Conservation (phyloP, 352 stramenopile species). For the Phytophthora quininea region DNA sequence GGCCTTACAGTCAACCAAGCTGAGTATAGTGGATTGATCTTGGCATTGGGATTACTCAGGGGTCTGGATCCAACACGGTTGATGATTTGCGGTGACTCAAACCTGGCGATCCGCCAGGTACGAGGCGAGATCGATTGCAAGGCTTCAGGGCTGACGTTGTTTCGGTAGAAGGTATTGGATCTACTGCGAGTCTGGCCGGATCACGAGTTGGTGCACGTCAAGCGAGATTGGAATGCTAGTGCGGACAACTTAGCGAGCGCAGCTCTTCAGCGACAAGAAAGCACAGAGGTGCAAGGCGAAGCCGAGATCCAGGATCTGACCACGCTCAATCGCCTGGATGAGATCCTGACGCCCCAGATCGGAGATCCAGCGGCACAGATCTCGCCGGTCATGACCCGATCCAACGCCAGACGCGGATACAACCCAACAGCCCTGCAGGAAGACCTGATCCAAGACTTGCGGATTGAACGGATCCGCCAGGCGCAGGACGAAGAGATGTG, state of each 20-base stretch:
- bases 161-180: slow-evolving; percentile 1
- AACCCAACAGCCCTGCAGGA: not conserved
- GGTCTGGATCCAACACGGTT: not conserved
- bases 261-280: not conserved
- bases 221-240: slow-evolving; percentile 4
- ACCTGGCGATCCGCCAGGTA: slow-evolving; percentile 4
- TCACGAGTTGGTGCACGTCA: slow-evolving; percentile 5
- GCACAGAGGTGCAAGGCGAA: not conserved
- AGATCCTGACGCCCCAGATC: not conserved
- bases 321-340: not conserved
- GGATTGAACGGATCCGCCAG: not conserved
- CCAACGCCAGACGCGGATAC: not conserved
- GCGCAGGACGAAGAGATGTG: slow-evolving; percentile 10
- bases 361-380: not conserved
- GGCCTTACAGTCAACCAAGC: slow-evolving; percentile 20
- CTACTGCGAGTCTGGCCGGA: not conserved
- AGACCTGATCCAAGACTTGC: not conserved
- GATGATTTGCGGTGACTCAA: slow-evolving; percentile 7
- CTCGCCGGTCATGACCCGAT: not conserved
- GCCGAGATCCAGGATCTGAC: not conserved
- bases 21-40: slow-evolving; percentile 1
- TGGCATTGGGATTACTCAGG: too few relatives aligned
- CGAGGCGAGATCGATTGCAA: slow-evolving; percentile 18
- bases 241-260: not conserved
- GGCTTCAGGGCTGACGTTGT: not conserved